These are phyloP conservation scores for Suhomyces tanzawaensis DNA, from an alignment of 805 yeast species.

Conservation along the genomic window DNA sequence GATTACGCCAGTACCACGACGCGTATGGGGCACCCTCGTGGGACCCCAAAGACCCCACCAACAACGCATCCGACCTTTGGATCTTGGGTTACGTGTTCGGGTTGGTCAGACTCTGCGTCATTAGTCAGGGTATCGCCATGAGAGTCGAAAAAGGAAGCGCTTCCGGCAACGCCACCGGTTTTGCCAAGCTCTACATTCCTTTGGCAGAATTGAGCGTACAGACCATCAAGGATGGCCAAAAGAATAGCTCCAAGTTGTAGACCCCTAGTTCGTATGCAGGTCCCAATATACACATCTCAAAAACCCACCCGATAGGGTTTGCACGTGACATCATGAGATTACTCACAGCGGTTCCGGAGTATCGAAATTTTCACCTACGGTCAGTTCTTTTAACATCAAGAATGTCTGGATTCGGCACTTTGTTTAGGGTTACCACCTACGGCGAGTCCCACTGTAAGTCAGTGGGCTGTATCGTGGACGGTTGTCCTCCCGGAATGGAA, in stretches of 20 bases:
- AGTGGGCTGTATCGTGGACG: conserved; percentile 98
- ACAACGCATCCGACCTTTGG: conserved; percentile 49
- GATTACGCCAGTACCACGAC: conserved; percentile 27
- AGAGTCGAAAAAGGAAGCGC: conserved; percentile 52
- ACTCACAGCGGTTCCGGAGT: conserved; percentile 3
- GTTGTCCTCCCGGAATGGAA: conserved; percentile 93
- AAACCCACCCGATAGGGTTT: too few relatives aligned
- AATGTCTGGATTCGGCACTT: conserved; percentile 44
- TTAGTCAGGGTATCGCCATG: conserved; percentile 62
- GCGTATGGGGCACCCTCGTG: conserved; percentile 23
- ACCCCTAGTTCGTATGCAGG: not conserved
- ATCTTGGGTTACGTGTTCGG: conserved; percentile 55
- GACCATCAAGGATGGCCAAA: conserved; percentile 8
- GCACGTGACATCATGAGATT: conserved; percentile 3
- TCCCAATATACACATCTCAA: too few relatives aligned
- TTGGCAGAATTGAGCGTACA: conserved; percentile 32
- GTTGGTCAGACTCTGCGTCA: conserved; percentile 52
- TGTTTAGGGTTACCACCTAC: conserved; percentile 79
- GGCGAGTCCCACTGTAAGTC: conserved; percentile 98
- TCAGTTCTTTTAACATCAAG: not conserved
- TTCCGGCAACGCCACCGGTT: conserved; percentile 46
- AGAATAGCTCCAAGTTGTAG: conserved; percentile 5
- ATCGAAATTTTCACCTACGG: conserved; percentile 1
- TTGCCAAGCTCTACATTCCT: conserved; percentile 34
- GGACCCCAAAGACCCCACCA: conserved; percentile 34